These are phyloP conservation scores for Nicotiana tabacum DNA, from an alignment of 257 asterid genomes.

Conservation along the genomic window DNA sequence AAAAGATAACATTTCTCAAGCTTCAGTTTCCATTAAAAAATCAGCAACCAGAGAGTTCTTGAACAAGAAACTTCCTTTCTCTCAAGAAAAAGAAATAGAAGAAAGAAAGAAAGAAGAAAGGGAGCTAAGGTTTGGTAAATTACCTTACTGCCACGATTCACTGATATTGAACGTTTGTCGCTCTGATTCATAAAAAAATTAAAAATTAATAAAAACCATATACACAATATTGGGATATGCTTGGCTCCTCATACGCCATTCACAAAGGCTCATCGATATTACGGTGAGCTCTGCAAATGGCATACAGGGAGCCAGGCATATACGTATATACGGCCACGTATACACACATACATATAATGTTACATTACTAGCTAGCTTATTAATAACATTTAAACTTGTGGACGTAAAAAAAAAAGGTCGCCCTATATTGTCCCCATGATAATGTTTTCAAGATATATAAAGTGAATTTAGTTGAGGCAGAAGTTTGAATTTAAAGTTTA, in stretches of 20 bases:
- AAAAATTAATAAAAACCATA: background rate
- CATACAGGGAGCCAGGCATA: constrained; percentile 99
- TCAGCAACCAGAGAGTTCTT: background rate
- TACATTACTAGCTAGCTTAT: no score
- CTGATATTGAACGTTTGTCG: no score
- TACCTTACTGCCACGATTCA: background rate
- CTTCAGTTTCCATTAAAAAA: background rate
- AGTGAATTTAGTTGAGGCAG: background rate
- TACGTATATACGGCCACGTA: constrained; percentile 16
- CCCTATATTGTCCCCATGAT: background rate
- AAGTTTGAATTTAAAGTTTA: no score
- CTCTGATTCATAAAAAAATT: no score
- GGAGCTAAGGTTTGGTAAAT: background rate
- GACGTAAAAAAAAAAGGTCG: background rate
- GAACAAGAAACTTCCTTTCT: background rate
- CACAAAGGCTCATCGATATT: constrained; percentile 63
- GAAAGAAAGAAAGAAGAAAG: background rate
- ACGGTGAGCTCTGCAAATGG: constrained; percentile 86
- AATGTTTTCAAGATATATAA: background rate
- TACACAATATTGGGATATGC: constrained; percentile 49
- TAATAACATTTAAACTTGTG: no score
- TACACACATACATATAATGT: background rate
- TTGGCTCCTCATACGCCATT: constrained; percentile 99
- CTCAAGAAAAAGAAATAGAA: background rate
- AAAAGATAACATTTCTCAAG: no score